Evolutionary conservation across 1,284 basidiomycete genomes (phyloP).

Genomic region (Moesziomyces sp.): DNA sequence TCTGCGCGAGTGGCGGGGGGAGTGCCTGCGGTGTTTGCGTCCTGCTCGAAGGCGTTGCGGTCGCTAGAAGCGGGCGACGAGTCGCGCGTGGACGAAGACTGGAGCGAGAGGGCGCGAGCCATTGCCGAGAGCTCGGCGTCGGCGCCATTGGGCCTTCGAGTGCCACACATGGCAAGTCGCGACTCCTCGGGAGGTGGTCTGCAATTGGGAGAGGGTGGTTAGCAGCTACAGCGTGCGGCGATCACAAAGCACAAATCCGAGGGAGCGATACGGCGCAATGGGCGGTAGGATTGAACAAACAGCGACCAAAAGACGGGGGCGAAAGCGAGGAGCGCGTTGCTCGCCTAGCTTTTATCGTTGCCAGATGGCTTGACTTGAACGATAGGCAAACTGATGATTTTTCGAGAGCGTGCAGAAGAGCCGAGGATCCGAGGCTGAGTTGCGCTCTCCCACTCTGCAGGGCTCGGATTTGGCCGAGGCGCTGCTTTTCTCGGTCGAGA

Average conservation of each 20-base stretch:
- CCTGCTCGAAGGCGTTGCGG: constrained; percentile 30
- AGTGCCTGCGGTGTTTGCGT: constrained; percentile 24
- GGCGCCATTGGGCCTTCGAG: constrained; percentile 24
- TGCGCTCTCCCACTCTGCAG: not conserved
- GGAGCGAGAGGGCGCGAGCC: constrained; percentile 22
- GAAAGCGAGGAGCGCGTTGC: not conserved
- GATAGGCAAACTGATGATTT: not conserved
- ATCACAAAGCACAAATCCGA: constrained; percentile 3
- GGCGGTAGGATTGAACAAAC: constrained; percentile 15
- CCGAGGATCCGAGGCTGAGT: not conserved
- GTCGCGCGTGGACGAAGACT: constrained; percentile 25
- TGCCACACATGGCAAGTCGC: constrained; percentile 21
- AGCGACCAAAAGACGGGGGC: constrained; percentile 8
- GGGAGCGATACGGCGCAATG: not conserved
- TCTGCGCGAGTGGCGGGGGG: constrained; percentile 44
- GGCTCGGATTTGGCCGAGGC: constrained; percentile 30
- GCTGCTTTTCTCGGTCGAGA: constrained; percentile 20
- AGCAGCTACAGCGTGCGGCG: not conserved
- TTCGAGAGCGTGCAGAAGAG: not conserved
- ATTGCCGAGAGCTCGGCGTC: constrained; percentile 30
- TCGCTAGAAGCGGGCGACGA: constrained; percentile 45
- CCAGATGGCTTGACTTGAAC: not conserved
- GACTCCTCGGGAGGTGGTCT: not conserved
- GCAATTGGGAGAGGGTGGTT: not conserved
- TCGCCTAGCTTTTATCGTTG: constrained; percentile 1